Evolutionary conservation across 2,329 filamentous ascomycete genomes (phyloP).

Genomic region (Colletotrichum cuscutae): DNA sequence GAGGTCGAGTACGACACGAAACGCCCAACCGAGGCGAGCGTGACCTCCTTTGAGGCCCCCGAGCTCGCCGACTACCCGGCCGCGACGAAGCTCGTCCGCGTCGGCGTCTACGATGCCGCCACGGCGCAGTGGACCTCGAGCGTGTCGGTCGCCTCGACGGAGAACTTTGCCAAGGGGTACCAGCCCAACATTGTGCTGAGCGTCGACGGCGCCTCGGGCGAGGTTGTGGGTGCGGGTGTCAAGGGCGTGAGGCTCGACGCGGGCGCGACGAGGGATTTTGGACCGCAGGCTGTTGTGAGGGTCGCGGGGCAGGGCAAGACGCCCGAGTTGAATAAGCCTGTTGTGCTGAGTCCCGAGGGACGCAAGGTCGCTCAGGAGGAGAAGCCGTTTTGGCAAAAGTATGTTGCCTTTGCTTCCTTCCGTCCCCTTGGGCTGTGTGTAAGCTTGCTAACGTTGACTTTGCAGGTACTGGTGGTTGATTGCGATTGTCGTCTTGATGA

Average conservation of each 20-base stretch:
- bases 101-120: slow-evolving; percentile 66
- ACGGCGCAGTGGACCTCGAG: slow-evolving; percentile 61
- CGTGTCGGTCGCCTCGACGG: slow-evolving; percentile 63
- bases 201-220: slow-evolving; percentile 53
- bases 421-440: not conserved
- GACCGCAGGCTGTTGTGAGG: slow-evolving; percentile 66
- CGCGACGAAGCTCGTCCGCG: slow-evolving; percentile 58
- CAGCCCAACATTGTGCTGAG: slow-evolving; percentile 66
- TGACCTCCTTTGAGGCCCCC: slow-evolving; percentile 67
- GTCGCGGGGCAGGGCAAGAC: slow-evolving; percentile 60
- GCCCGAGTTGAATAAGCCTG: slow-evolving; percentile 71
- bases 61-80: slow-evolving; percentile 48
- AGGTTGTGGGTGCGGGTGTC: slow-evolving; percentile 60
- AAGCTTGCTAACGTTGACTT: slow-evolving; percentile 45
- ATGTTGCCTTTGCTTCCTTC: slow-evolving; percentile 42
- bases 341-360: slow-evolving; percentile 70
- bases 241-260: slow-evolving; percentile 71
- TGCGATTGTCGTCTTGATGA: slow-evolving; percentile 62
- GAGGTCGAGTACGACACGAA: slow-evolving; percentile 65
- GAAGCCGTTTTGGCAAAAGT: slow-evolving; percentile 76
- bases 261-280: slow-evolving; percentile 73
- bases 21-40: slow-evolving; percentile 53
- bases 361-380: slow-evolving; percentile 67
- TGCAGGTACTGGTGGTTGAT: slow-evolving; percentile 75
- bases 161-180: slow-evolving; percentile 71